Percentiles rank a stretch among this genome's conserved stretches.
Conservation (phyloP, 768 basidiomycete species). For the Asterophora lycoperdoides region DNA sequence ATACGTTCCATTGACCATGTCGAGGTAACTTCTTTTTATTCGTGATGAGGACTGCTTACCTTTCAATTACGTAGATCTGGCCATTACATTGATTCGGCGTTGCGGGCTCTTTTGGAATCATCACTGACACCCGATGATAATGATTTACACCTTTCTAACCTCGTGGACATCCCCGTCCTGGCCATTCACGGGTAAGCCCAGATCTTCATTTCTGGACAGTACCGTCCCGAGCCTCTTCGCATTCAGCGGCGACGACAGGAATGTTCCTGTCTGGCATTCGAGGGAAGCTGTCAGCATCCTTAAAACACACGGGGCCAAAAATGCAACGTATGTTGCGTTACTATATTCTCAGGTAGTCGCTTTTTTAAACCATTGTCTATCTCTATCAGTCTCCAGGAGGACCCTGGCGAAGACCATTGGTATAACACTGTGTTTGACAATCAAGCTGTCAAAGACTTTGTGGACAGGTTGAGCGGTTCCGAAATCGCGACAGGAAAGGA, state of each 20-base stretch:
- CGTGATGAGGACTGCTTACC: background rate
- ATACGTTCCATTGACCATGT: conserved; percentile 72
- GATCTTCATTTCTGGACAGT: background rate
- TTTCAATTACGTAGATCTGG: conserved; percentile 43
- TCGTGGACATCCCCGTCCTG: conserved; percentile 63
- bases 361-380: background rate
- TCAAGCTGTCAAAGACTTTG: conserved; percentile 49
- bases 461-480: conserved; percentile 29
- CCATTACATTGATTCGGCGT: conserved; percentile 74
- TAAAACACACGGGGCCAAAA: conserved; percentile 46
- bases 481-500: conserved; percentile 12
- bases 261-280: conserved; percentile 86
- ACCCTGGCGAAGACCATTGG: conserved; percentile 64
- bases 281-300: conserved; percentile 60
- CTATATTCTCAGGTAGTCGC: background rate
- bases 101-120: conserved; percentile 68
- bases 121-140: conserved; percentile 84
- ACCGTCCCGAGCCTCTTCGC: conserved; percentile 1
- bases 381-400: conserved; percentile 56
- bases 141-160: conserved; percentile 78
- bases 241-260: conserved; percentile 68
- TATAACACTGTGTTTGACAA: conserved; percentile 58
- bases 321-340: conserved; percentile 42
- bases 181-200: conserved; percentile 75
- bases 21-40: conserved; percentile 34